phyloP scores from a whole-genome alignment of 345 rosid genomes.

The Erucastrum elatum region DNA sequence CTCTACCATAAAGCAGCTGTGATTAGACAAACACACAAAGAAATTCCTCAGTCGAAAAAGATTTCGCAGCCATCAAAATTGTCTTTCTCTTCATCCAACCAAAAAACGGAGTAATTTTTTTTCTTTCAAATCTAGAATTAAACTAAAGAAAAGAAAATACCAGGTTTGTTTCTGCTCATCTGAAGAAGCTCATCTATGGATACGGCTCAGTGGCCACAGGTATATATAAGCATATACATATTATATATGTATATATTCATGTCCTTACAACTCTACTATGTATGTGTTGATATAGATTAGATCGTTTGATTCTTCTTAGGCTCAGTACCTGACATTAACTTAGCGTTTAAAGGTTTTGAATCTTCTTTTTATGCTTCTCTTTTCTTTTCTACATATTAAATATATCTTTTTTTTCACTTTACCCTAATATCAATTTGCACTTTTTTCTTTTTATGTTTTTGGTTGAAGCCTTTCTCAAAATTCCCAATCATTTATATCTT shows the following conservation, averaged over 20 bases:
- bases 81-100: slow-evolving; percentile 45
- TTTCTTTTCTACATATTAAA: slow-evolving; percentile 28
- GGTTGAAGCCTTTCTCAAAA: slow-evolving; percentile 20
- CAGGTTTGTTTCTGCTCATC: slow-evolving; percentile 33
- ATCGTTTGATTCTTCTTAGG: slow-evolving; percentile 3
- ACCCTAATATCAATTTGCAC: slow-evolving; percentile 35
- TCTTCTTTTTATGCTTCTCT: slow-evolving; percentile 23
- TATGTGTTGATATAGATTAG: slow-evolving; percentile 12
- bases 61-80: slow-evolving; percentile 40
- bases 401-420: slow-evolving; percentile 45
- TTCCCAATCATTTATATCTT: slow-evolving; percentile 16
- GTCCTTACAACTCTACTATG: not conserved
- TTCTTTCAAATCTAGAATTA: not conserved
- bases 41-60: slow-evolving; percentile 48
- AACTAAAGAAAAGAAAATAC: slow-evolving; percentile 4
- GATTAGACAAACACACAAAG: slow-evolving; percentile 43
- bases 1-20: slow-evolving; percentile 50
- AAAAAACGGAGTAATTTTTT: not conserved
- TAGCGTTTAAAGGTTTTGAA: slow-evolving; percentile 38
- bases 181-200: slow-evolving; percentile 67
- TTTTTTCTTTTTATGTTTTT: slow-evolving; percentile 15
- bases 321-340: slow-evolving; percentile 3
- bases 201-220: slow-evolving; percentile 99
- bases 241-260: not conserved
- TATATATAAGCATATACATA: slow-evolving; percentile 41